Evolutionary conservation across 1,284 basidiomycete species (phyloP).

Genomic region (Rhodotorula mucilaginosa): DNA sequence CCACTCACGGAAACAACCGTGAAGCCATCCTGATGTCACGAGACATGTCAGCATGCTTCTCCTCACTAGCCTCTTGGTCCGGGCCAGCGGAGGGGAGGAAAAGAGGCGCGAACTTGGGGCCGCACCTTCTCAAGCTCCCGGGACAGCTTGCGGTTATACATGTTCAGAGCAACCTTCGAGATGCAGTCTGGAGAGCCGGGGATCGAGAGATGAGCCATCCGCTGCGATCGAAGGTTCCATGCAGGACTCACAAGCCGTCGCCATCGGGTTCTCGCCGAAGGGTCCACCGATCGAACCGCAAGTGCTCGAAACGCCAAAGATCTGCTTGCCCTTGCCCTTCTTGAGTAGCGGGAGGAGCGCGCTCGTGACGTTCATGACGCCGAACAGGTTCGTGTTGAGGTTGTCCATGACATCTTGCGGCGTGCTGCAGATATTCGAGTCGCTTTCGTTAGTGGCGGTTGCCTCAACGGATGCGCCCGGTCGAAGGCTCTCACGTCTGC

Average conservation of each 20-base stretch:
- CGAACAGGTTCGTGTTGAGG: conserved; percentile 13
- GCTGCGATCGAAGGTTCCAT: not conserved
- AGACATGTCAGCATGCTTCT: not conserved
- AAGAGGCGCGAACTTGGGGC: not conserved
- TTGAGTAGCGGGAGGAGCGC: conserved; percentile 13
- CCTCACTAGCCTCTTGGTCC: not conserved
- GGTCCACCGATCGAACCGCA: not conserved
- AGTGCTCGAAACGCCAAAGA: not conserved
- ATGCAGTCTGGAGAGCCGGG: not conserved
- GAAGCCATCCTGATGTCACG: not conserved
- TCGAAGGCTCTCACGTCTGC: not conserved
- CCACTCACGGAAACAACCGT: not conserved
- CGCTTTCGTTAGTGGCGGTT: not conserved
- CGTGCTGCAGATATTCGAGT: not conserved
- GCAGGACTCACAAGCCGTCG: not conserved
- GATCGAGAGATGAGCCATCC: not conserved
- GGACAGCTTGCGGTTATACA: not conserved
- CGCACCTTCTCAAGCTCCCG: not conserved
- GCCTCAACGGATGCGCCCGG: not conserved
- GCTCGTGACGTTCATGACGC: conserved; percentile 1
- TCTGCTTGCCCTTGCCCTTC: conserved; percentile 3
- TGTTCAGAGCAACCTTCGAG: conserved; percentile 2
- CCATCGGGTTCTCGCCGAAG: not conserved
- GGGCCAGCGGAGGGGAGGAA: too few species aligned
- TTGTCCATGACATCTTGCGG: not conserved